phyloP scores from a whole-genome alignment of 2,329 filamentous ascomycete genomes.

The Leptographium radiaticola region DNA sequence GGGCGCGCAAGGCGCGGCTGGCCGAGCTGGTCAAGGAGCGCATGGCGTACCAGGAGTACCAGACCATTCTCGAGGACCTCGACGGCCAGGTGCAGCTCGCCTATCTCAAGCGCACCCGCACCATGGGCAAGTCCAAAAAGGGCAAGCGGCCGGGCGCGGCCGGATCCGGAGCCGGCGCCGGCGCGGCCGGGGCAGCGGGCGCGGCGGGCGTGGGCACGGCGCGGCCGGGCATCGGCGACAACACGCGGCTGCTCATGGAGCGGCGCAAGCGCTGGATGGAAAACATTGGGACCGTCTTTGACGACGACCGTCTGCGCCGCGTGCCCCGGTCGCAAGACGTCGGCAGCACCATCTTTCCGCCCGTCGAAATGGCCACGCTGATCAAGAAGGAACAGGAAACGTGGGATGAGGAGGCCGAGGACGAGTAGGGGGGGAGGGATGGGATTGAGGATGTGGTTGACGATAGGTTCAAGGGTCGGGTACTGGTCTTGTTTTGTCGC shows the following conservation, averaged over 20 bases:
- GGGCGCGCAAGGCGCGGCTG: conserved; percentile 75
- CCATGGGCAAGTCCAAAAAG: conserved; percentile 88
- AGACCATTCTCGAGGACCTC: conserved; percentile 90
- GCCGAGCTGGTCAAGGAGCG: conserved; percentile 80
- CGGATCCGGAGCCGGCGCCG: conserved; percentile 45
- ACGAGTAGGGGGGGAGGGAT: conserved; percentile 21
- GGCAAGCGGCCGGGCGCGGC: conserved; percentile 35
- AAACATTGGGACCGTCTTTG: conserved; percentile 81
- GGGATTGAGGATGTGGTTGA: no score
- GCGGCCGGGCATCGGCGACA: conserved; percentile 75
- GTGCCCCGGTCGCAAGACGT: conserved; percentile 57
- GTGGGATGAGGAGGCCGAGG: conserved; percentile 71
- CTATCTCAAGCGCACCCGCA: conserved; percentile 90
- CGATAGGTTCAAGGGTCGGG: neutral
- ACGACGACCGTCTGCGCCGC: conserved; percentile 60
- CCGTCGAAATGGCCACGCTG: conserved; percentile 56
- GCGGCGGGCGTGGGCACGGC: conserved; percentile 40
- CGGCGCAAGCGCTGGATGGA: conserved; percentile 79
- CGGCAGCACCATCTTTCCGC: conserved; percentile 58
- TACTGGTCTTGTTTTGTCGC: neutral
- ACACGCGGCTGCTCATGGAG: conserved; percentile 87
- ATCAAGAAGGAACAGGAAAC: conserved; percentile 66
- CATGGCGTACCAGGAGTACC: conserved; percentile 94
- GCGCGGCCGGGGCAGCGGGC: conserved; percentile 22
- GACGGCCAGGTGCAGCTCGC: conserved; percentile 90